Conservation (phyloP, 441 rosid species). For the Macaranga tanarius region DNA sequence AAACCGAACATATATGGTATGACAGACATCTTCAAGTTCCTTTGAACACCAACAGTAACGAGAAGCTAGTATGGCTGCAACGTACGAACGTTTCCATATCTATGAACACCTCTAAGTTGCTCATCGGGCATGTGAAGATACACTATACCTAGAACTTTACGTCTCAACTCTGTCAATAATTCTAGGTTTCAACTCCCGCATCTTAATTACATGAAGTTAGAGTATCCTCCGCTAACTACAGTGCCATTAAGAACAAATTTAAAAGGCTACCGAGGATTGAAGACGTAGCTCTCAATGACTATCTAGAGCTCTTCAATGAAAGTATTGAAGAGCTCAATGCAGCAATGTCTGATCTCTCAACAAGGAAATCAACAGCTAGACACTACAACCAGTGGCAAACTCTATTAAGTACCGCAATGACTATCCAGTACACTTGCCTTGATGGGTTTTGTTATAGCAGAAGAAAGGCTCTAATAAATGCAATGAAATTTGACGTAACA, state of each 20-base stretch:
- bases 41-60: too few relatives aligned
- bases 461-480: slow-evolving; percentile 35
- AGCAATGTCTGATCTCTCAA: slow-evolving; percentile 51
- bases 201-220: slow-evolving; percentile 44
- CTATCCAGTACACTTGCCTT: slow-evolving; percentile 58
- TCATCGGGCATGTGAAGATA: slow-evolving; percentile 47
- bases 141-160: slow-evolving; percentile 57
- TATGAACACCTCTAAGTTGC: slow-evolving; percentile 42
- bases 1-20: too few relatives aligned
- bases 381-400: slow-evolving; percentile 51
- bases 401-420: slow-evolving; percentile 56
- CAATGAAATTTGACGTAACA: slow-evolving; percentile 38
- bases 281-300: slow-evolving; percentile 59
- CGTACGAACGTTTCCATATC: slow-evolving; percentile 36
- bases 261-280: slow-evolving; percentile 34
- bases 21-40: too few relatives aligned
- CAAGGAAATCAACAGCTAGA: slow-evolving; percentile 36
- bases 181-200: slow-evolving; percentile 49
- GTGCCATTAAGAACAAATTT: slow-evolving; percentile 30
- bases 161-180: slow-evolving; percentile 51
- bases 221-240: slow-evolving; percentile 48
- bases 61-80: too few relatives aligned
- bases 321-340: slow-evolving; percentile 54
- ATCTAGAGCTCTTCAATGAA: slow-evolving; percentile 60
- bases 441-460: slow-evolving; percentile 40